A percentile compares a stretch with the other conserved stretches of the same genome.
These are phyloP conservation scores for Aspergillus sojae DNA, from an alignment of 2,329 filamentous ascomycete genomes.

Conservation along the genomic window DNA sequence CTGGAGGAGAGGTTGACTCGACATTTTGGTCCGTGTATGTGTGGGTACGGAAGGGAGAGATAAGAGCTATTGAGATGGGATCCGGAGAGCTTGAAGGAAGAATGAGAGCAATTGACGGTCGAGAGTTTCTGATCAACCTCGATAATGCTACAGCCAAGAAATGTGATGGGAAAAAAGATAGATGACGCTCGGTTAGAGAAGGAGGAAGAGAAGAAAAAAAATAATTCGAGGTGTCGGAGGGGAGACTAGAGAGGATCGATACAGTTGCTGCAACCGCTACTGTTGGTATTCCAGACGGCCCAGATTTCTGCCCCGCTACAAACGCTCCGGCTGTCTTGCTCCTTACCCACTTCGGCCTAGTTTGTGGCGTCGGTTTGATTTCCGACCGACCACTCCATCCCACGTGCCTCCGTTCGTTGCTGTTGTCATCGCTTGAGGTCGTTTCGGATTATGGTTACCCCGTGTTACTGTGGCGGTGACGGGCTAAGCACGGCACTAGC, in stretches of 20 bases:
- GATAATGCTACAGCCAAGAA: not conserved
- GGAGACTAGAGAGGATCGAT: slow-evolving; percentile 5
- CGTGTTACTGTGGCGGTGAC: slow-evolving; percentile 13
- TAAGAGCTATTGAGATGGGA: not conserved
- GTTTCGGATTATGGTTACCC: slow-evolving; percentile 1
- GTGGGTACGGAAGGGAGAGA: slow-evolving; percentile 2
- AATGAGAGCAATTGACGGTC: not conserved
- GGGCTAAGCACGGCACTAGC: slow-evolving; percentile 1
- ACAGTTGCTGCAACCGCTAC: not conserved
- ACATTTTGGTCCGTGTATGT: slow-evolving; percentile 64
- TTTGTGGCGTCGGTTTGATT: not conserved
- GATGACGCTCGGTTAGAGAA: not conserved
- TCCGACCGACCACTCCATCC: slow-evolving; percentile 11
- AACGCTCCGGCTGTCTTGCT: not conserved
- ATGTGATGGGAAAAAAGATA: not conserved
- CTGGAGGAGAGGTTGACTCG: slow-evolving; percentile 92
- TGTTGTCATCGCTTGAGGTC: slow-evolving; percentile 4
- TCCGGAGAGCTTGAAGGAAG: not conserved
- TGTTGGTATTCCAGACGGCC: not conserved
- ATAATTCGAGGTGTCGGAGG: not conserved
- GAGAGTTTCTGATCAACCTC: not conserved
- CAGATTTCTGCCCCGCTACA: not conserved
- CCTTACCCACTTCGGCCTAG: slow-evolving; percentile 5
- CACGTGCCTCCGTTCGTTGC: slow-evolving; percentile 14
- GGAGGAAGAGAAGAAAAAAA: not conserved